Evolutionary conservation across 1,284 basidiomycete species (phyloP), one percentile per base, ranked within the genome.

Genomic region (Gastroboletus turbinatus): DNA sequence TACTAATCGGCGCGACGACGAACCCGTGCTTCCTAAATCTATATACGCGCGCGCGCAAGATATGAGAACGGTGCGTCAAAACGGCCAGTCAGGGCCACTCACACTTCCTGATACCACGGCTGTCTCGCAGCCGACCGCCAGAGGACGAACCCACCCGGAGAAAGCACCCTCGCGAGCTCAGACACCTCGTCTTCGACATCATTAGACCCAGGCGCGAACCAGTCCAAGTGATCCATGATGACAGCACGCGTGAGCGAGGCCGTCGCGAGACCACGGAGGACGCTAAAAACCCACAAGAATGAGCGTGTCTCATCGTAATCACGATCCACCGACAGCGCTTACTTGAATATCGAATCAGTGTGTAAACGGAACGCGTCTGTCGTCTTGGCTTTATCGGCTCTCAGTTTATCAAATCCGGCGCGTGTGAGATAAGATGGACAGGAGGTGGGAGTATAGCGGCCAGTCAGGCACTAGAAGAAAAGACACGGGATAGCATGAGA

Each of bases 161-260:
- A 73, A n/a, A 90, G 71, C 2, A 85, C 87, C 13, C 86, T 76
- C 54, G 78, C 73, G 50, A 92, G 79, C 66, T 89, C 82, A 11
- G 73, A 64, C 27, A 89, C 78, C 66, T 91, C 88, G 45, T 83
- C 78, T 53, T 87, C 82, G 17, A 82, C 80, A 52, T 85, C 85
- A 54, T 73, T 68, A 5, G 82, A 78, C 21, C 82, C 82, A 2
- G 82, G 83, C 32, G 80, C 72, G 68, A 90, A 90, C 88, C 85
- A 90, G 65, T 90, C 89, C 60, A 90, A 79, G 57, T 88, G 87
- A 70, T 93, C 91, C 91, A 94, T 93, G 52, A 90, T 78, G 55
- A 93, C 81, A 11, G 82, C 80, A 42, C 84, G 82, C 33, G 87
- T 87, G 38, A 90, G 73, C 17, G 79, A 81, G 46, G 73, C 75